Base-by-base conservation (phyloP, 441 rosid species). In the Populus hybrid region DNA sequence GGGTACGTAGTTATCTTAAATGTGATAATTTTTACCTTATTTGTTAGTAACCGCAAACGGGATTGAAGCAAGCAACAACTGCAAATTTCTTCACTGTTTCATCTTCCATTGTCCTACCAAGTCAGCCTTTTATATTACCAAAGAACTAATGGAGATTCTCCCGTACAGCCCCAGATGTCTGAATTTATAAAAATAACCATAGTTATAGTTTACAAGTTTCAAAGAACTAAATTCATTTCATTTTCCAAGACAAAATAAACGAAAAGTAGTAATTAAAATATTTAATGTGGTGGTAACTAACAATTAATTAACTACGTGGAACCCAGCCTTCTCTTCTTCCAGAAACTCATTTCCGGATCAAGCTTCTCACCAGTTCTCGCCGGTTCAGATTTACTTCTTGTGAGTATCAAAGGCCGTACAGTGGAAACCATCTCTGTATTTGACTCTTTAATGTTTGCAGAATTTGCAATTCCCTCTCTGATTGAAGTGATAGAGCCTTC, bases 351-450 rank as follows among this genome's bases (percentile, higher is more conserved):
- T 66, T 82, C 87, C 40, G 84, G 89, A 72, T 86, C 87, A 24
- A 90, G 88, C 81, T 81, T 87, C 77, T 83, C 88, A 5, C 84
- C 88, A 34, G 81, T 91, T 85, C 91, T 88, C 73, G 97, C 92
- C 87, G 98, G 97, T 80, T 88, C 97, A 35, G 97, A 93, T 78
- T 93, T 94, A 79, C 97, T 88, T 77, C 97, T 84, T 5, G 83
- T 86, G 71, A 94, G 89, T 70, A 79, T 81, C 73, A 87, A 76
- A 74, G 84, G 86, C 70, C 78, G 80, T 35, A 75, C 69, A 8
- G 66, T 68, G 1, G 38, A 73, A 75, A 26, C 84, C 36, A 18
- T 82, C 81, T 71, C 84, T 4, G 78, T 63, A 21, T 71, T 74
- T 10, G 50, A 21, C 78, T 77, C 86, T 74, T 78, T 79, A 67